Evolutionary conservation across 441 rosid species (phyloP), one percentile per base, ranked within the genome.

Genomic region (Flueggea neowawraea): DNA sequence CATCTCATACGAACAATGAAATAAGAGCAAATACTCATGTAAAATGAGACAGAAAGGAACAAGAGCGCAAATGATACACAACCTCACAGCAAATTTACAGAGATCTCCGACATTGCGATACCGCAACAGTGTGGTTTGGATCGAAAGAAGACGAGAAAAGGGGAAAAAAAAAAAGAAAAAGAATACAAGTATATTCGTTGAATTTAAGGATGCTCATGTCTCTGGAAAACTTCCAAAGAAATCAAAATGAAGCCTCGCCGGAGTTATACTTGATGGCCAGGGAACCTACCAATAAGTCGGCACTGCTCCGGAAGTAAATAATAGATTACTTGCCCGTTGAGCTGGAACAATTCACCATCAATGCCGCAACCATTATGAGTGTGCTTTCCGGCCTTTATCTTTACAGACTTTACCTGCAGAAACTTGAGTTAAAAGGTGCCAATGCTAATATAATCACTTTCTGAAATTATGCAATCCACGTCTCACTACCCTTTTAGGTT

Each of bases 271-370:
- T 66, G 82, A 63, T 69, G 82, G 65, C 66, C 69, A 5, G 76
- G 86, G 55, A 31, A 62, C 16, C 69, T 72, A 63, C 98, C 98
- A 56, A 94, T 94, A 43, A 94, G 82, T 71, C 95, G 75, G 89
- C 99, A 95, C 56, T 95, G 99, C 65, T 95, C 99, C 1, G 97
- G 99, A 52, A 91, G 82, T 84, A 95, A 71, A 5, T 84, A 84
- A 6, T 97, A 89, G 58, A 84, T 60, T 60, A 86, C 95, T 79
- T 86, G 90, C 50, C 98, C 99, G 41, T 89, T 81, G 55, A 95
- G 88, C 16, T 84, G 82, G 61, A 95, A 95, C 65, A 89, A 73
- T 78, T 95, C 99, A 41, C 99, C 99, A 49, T 95, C 98, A 67
- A 95, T 91, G 54, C 99, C 98, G 60, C 97, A 91, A 61, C 92